Base-by-base conservation (phyloP, 2,329 filamentous ascomycete genomes). In the Botryosphaeria agaves region DNA sequence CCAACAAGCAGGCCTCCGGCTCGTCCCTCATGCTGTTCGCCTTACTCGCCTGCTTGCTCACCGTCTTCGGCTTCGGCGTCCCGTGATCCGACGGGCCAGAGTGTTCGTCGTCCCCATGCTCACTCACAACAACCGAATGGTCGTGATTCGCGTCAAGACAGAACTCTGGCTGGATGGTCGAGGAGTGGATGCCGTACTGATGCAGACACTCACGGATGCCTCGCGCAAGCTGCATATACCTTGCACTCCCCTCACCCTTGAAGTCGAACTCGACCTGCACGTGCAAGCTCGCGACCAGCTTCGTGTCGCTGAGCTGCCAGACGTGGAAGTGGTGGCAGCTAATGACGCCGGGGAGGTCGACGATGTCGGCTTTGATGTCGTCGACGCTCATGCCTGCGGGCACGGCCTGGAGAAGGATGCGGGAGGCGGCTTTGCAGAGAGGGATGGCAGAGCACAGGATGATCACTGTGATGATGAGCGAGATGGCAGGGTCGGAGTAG, bases 281-380 rank as follows among this genome's bases (percentile, higher is more conserved):
- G 49, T 98, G 89, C 55, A 98, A 71, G 7, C 80, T 89, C 8
- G 89, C 87, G 21, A 98, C 78, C 19, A 93, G 65, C 60, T 94
- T 93, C 31, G 84, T 89, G 49, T 95, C 87, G 11, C 80, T 92
- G 19, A 98, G 69, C 53, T 95, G 87, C 89, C 89, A 98, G 37
- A 98, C 84, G 51, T 98, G 89, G 14, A 98, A 67, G 51, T 98
- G 87, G 55, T 98, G 89, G 47, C 84, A 93, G 49, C 79, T 83
- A 36, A 89, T 63, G 28, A 98, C 79, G 25, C 85, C 85, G 0
- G 79, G 77, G 5, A 98, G 71, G 11, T 69, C 60, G 47, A 85
- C 72, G 32, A 98, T 93, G 49, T 98, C 89, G 40, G 87, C 76
- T 41, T 83, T 80, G 53, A 98, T 87, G 35, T 95, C 81, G 39